Percentiles rank a stretch among this genome's conserved stretches.
Evolutionary conservation across 2,329 filamentous ascomycete species (phyloP).

Genomic region (Aspergillus puulaauensis): DNA sequence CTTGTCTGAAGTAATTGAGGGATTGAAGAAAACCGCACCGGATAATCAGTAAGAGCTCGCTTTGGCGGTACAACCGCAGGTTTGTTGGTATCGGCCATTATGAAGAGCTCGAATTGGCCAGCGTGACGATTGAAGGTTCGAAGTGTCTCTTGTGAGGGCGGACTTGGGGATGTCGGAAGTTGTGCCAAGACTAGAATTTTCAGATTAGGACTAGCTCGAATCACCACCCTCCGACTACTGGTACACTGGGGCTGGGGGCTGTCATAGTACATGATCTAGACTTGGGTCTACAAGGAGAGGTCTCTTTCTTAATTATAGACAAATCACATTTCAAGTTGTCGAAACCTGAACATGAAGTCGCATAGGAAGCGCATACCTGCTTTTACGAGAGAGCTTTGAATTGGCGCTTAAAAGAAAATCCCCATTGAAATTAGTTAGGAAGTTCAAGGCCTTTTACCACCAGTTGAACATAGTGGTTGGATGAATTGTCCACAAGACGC

Average conservation of each 20-base stretch:
- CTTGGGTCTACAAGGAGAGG: too few relatives aligned
- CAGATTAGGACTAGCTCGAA: constrained; percentile 8
- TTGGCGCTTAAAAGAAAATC: background rate
- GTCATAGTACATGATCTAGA: too few relatives aligned
- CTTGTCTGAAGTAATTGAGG: background rate
- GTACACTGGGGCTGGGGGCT: too few relatives aligned
- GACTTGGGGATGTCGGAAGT: constrained; percentile 25
- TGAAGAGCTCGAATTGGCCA: constrained; percentile 15
- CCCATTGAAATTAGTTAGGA: too few relatives aligned
- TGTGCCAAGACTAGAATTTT: constrained; percentile 21
- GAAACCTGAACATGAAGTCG: background rate
- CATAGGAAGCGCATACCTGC: background rate
- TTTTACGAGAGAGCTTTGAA: background rate
- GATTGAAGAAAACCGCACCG: constrained; percentile 59
- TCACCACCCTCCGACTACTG: too few relatives aligned
- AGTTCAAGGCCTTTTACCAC: too few relatives aligned
- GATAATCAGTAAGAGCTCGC: constrained; percentile 78
- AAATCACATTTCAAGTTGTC: background rate
- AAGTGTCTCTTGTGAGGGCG: constrained; percentile 20
- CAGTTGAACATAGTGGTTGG: too few relatives aligned
- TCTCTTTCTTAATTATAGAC: background rate
- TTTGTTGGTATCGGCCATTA: constrained; percentile 39
- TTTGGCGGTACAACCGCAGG: constrained; percentile 68
- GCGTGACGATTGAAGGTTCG: constrained; percentile 19
- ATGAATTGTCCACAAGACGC: too few relatives aligned